Evolutionary conservation across 2,329 filamentous ascomycete genomes (phyloP).

Genomic region (Chaetomiaceae sp.): DNA sequence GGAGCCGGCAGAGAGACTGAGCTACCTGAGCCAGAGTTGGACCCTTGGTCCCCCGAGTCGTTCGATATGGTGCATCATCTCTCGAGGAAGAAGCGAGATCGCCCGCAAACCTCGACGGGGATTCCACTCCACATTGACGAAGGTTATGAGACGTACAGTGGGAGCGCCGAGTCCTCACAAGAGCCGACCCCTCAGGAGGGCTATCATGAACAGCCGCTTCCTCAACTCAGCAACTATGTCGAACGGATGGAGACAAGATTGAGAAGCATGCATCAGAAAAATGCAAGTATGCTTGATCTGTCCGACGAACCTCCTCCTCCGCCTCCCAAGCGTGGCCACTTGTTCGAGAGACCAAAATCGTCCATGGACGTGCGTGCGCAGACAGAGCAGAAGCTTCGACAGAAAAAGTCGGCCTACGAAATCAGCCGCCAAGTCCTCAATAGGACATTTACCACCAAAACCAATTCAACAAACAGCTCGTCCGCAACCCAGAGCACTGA

Average conservation of each 20-base stretch:
- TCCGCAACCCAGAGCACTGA: conserved; percentile 73
- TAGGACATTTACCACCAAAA: conserved; percentile 84
- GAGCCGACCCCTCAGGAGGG: conserved; percentile 40
- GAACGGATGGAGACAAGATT: conserved; percentile 86
- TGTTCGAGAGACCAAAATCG: conserved; percentile 54
- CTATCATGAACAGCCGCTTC: conserved; percentile 46
- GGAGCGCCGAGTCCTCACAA: conserved; percentile 50
- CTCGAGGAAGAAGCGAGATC: conserved; percentile 35
- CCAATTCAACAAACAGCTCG: conserved; percentile 68
- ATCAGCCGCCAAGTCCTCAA: conserved; percentile 64
- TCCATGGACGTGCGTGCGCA: conserved; percentile 44
- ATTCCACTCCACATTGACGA: conserved; percentile 55
- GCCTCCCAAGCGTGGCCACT: conserved; percentile 50
- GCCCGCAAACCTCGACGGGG: conserved; percentile 72
- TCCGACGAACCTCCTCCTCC: conserved; percentile 56
- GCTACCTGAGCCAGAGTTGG: conserved; percentile 52
- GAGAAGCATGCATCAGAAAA: conserved; percentile 63
- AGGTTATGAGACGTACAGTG: conserved; percentile 52
- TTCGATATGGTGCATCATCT: conserved; percentile 57
- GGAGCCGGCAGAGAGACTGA: conserved; percentile 51
- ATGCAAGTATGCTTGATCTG: conserved; percentile 43
- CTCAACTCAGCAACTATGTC: conserved; percentile 79
- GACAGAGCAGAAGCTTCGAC: conserved; percentile 46
- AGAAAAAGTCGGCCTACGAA: conserved; percentile 75
- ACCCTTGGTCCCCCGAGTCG: conserved; percentile 88